Base-by-base conservation (phyloP, 257 asterid species). In the Solanum sitiens region DNA sequence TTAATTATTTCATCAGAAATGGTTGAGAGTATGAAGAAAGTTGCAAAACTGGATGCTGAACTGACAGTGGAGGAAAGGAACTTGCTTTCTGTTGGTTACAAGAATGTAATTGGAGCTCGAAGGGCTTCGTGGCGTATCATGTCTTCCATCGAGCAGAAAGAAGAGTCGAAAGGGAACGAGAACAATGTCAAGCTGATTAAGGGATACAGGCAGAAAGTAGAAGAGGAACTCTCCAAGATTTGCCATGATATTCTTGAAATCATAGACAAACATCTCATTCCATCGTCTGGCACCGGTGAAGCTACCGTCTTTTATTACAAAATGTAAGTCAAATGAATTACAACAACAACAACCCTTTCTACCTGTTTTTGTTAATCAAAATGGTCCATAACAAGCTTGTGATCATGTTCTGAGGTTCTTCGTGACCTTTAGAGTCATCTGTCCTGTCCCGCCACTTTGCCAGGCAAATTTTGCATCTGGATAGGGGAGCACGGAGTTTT, bases 121-220 rank as follows among this genome's bases (percentile, higher is more conserved):
- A 90, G 99, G 90, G 98, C 99, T 18, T 96, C 99, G 1, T 96
- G 99, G 99, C 92, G 99, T 73, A 96, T 96, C 53, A 89, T 96
- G 95, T 96, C 98, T 11, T 96, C 99, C 11, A 96, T 96, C 32
- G 98, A 96, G 89, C 99, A 95, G 90, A 95, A 96, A 90, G 98
- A 96, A 86, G 98, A 95, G 84, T 87, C 95, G 13, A 96, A 95
- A 89, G 98, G 88, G 14, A 86, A 86, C 0, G 73, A 72, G 0
- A 71, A 86, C 39, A 44, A 86, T 21, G 84, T 47, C 8, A 74
- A 53, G 84, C 53, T 71, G 25, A 53, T 72, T 30, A 86, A 86
- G 44, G 84, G 83, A 6, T 86, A 86, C 37, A 47, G 73, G 18
- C 84, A 74, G 39, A 86, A 86, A 20, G 88, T 86, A 11, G 88